Evolutionary conservation across 148 eudicot species (phyloP).

Genomic region (Heliamphora exappendiculata): DNA sequence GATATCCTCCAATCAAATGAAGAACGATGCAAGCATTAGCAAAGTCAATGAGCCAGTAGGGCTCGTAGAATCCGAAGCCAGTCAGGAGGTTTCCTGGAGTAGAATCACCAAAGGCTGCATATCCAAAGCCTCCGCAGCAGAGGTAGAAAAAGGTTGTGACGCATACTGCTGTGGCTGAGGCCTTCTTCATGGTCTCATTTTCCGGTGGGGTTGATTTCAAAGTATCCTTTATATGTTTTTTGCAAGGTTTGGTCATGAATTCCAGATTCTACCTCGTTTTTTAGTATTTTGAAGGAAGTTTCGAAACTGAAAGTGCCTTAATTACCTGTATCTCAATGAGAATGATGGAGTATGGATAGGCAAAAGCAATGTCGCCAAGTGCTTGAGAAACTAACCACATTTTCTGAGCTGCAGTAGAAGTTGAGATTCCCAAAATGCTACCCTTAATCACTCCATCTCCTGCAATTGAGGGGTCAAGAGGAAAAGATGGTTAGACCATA

Average conservation of each 20-base stretch:
- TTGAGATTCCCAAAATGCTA: constrained; percentile 51
- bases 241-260: neutral
- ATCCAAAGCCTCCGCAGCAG: constrained; percentile 82
- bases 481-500: neutral
- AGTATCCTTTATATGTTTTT: constrained; percentile 53
- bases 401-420: constrained; percentile 50
- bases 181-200: constrained; percentile 61
- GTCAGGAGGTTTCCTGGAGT: constrained; percentile 86
- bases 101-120: constrained; percentile 75
- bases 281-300: neutral
- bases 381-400: constrained; percentile 71
- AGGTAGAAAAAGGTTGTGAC: constrained; percentile 70
- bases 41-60: constrained; percentile 76
- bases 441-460: constrained; percentile 61
- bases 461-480: constrained; percentile 16
- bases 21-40: constrained; percentile 78
- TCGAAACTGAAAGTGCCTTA: neutral
- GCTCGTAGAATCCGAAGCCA: constrained; percentile 81
- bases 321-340: constrained; percentile 69
- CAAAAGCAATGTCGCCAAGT: constrained; percentile 85
- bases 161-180: constrained; percentile 38
- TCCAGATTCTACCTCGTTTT: neutral
- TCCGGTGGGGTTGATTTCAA: constrained; percentile 68
- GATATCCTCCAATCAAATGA: constrained; percentile 83
- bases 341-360: constrained; percentile 61